phyloP scores from a whole-genome alignment of 345 rosid genomes.

The Brassica cretica region DNA sequence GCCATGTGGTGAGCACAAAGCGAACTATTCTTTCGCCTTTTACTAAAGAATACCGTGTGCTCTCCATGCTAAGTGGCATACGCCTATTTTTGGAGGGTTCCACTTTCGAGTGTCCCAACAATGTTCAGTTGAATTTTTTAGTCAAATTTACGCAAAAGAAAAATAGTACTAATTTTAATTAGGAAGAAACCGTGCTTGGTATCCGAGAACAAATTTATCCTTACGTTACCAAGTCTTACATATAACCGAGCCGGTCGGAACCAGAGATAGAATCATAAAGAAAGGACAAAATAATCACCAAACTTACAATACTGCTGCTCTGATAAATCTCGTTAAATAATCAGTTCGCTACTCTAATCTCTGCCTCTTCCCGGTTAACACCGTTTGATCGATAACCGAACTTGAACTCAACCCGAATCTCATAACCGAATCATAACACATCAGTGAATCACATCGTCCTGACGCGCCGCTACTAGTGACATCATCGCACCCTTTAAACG shows the following conservation, averaged over 20 bases:
- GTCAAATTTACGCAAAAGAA: background rate
- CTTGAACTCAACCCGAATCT: conserved; percentile 38
- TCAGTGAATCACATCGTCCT: conserved; percentile 31
- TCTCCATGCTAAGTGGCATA: conserved; percentile 35
- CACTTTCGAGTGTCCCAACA: background rate
- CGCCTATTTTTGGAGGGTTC: conserved; percentile 42
- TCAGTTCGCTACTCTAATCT: conserved; percentile 44
- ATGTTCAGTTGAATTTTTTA: background rate
- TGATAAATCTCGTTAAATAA: background rate
- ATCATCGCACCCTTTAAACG: conserved; percentile 36
- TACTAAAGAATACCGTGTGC: conserved; percentile 44
- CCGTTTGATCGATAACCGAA: conserved; percentile 24
- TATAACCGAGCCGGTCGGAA: background rate
- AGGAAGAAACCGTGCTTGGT: background rate
- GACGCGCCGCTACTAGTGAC: conserved; percentile 1
- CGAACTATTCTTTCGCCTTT: conserved; percentile 45
- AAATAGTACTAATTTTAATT: background rate
- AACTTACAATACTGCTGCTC: conserved; percentile 3
- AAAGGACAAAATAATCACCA: conserved; percentile 8
- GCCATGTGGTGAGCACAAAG: conserved; percentile 37
- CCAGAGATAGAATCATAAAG: background rate
- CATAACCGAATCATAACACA: conserved; percentile 57
- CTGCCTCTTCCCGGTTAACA: conserved; percentile 55
- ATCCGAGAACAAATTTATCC: background rate
- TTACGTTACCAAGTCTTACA: background rate